Evolutionary conservation across 495 filamentous ascomycete species (phyloP).

Genomic region (Parathielavia hyrcaniae): DNA sequence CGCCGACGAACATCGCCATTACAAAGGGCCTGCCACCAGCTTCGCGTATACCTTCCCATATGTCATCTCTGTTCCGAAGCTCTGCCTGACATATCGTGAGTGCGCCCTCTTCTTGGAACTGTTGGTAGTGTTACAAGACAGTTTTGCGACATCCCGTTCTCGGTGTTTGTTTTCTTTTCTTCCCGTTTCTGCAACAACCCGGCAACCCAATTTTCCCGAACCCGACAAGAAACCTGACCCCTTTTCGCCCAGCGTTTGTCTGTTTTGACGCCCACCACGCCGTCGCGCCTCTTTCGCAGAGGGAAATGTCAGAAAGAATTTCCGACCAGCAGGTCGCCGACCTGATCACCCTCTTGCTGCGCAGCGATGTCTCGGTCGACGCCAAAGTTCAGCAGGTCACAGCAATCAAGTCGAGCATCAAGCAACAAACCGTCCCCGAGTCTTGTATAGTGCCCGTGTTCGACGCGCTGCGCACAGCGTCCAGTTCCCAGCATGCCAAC

Average conservation of each 20-base stretch:
- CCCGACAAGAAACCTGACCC: background rate
- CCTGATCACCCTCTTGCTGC: slow-evolving; percentile 62
- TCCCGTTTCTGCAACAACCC: slow-evolving; percentile 16
- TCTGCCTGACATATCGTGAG: background rate
- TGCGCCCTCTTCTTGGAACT: background rate
- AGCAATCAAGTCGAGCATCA: slow-evolving; percentile 75
- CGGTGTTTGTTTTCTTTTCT: slow-evolving; percentile 29
- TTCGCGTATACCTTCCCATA: background rate
- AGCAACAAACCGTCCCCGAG: slow-evolving; percentile 78
- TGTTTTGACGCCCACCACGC: slow-evolving; percentile 24
- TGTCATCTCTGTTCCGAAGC: background rate
- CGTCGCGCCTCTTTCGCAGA: slow-evolving; percentile 21
- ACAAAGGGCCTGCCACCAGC: background rate
- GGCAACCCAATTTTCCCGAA: background rate
- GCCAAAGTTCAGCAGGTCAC: slow-evolving; percentile 64
- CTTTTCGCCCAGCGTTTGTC: slow-evolving; percentile 9
- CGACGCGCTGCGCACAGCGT: slow-evolving; percentile 62
- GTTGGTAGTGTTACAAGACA: background rate
- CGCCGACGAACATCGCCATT: slow-evolving; percentile 15
- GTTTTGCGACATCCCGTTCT: background rate
- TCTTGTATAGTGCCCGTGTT: slow-evolving; percentile 63
- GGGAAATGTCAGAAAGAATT: slow-evolving; percentile 49
- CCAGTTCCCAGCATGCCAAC: slow-evolving; percentile 61
- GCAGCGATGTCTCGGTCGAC: slow-evolving; percentile 64
- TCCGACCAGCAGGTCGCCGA: slow-evolving; percentile 59